Evolutionary conservation across 306 rosid species (phyloP).

Genomic region (Cucumis cinereus): DNA sequence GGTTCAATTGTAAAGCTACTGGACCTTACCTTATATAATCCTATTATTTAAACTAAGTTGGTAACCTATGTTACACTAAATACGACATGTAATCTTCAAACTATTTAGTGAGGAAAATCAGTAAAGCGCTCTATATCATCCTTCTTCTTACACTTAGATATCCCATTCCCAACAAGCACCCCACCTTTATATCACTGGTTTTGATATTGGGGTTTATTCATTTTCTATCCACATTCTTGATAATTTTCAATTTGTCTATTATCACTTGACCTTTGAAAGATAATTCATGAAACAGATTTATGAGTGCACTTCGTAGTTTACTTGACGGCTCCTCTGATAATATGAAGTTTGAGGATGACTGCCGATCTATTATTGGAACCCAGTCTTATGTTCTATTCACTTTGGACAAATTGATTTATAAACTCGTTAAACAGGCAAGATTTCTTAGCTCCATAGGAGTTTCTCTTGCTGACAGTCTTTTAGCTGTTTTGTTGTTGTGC

Average conservation of each 20-base stretch:
- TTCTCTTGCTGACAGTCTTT: not conserved
- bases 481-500: not conserved
- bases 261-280: not conserved
- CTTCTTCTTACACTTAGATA: not conserved
- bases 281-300: constrained; percentile 38
- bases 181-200: not conserved
- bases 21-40: not conserved
- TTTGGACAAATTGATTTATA: constrained; percentile 84
- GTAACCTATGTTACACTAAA: not conserved
- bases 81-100: not conserved
- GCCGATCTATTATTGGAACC: constrained; percentile 84
- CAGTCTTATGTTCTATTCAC: constrained; percentile 90
- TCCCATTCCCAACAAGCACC: not conserved
- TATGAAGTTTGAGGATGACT: constrained; percentile 93
- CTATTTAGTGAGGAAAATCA: not conserved
- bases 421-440: constrained; percentile 77
- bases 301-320: constrained; percentile 68
- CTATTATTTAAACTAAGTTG: not conserved
- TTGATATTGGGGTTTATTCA: not conserved
- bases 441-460: not conserved
- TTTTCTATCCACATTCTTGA: not conserved
- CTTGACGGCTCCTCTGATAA: constrained; percentile 89
- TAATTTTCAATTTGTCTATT: not conserved
- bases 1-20: not conserved
- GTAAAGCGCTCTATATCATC: not conserved